Evolutionary conservation across 1,284 basidiomycete genomes (phyloP).

Genomic region (Amylostereum areolatum): DNA sequence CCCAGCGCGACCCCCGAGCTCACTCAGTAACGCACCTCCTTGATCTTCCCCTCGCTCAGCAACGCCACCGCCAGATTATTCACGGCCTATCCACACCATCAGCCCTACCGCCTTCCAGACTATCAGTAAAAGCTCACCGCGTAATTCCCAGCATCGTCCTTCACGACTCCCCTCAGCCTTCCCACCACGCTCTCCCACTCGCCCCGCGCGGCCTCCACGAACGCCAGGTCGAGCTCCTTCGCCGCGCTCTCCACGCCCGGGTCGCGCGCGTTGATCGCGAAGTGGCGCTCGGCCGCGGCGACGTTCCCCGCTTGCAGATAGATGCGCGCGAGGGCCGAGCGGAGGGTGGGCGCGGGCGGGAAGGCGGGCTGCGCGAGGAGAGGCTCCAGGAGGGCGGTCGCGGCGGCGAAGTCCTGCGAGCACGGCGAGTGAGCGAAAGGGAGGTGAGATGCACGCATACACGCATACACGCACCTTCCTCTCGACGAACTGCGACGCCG

Average conservation of each 20-base stretch:
- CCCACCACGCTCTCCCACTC: constrained; percentile 54
- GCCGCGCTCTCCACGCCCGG: constrained; percentile 31
- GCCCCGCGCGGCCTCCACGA: constrained; percentile 60
- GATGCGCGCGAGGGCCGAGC: constrained; percentile 63
- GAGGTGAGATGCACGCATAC: too few species aligned
- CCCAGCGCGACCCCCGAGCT: not conserved
- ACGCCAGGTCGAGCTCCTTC: constrained; percentile 55
- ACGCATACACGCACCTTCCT: constrained; percentile 23
- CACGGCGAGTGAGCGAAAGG: not conserved
- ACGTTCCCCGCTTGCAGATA: constrained; percentile 69
- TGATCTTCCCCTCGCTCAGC: constrained; percentile 61
- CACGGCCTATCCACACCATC: constrained; percentile 42
- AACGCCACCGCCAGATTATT: constrained; percentile 73
- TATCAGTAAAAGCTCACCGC: constrained; percentile 51
- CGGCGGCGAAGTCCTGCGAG: constrained; percentile 65
- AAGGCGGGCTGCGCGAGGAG: constrained; percentile 39
- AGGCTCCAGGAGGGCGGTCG: constrained; percentile 55
- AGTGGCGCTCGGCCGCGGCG: constrained; percentile 46
- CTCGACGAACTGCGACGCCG: constrained; percentile 72
- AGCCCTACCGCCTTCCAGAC: too few species aligned
- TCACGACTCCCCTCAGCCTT: constrained; percentile 37
- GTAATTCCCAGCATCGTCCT: constrained; percentile 50
- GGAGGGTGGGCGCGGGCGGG: constrained; percentile 43
- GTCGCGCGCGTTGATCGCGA: constrained; percentile 43
- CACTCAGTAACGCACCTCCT: constrained; percentile 45